phyloP scores from a whole-genome alignment of 441 rosid genomes.

The Melastoma candidum region DNA sequence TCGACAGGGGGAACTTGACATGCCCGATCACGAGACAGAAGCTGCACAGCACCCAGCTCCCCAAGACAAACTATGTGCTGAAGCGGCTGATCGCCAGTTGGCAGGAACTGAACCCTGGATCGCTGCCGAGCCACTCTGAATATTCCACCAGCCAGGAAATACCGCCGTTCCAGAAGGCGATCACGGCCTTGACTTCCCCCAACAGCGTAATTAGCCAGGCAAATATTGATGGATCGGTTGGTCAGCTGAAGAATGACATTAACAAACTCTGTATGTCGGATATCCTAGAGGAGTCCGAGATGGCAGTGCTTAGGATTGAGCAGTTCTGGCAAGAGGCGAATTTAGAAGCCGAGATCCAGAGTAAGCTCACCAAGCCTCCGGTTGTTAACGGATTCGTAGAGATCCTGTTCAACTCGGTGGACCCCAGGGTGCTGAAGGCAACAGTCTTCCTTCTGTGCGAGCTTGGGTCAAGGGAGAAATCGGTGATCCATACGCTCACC shows the following conservation, averaged over 20 bases:
- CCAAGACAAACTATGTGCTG: constrained; percentile 61
- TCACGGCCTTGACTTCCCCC: constrained; percentile 35
- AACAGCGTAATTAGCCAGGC: constrained; percentile 45
- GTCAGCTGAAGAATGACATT: constrained; percentile 41
- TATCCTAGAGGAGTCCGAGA: constrained; percentile 47
- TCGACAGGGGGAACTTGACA: constrained; percentile 55
- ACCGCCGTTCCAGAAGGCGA: constrained; percentile 21
- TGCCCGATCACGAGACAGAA: constrained; percentile 71
- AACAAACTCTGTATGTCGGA: constrained; percentile 55
- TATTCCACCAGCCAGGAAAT: constrained; percentile 10
- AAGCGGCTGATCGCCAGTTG: constrained; percentile 65
- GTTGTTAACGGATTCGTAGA: constrained; percentile 59
- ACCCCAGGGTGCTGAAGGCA: constrained; percentile 37
- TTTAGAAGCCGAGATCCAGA: constrained; percentile 32
- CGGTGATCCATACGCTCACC: constrained; percentile 51
- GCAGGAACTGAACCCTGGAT: constrained; percentile 39
- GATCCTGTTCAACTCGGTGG: constrained; percentile 53
- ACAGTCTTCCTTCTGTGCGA: constrained; percentile 52
- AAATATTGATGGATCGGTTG: constrained; percentile 31
- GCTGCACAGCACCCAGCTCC: constrained; percentile 41
- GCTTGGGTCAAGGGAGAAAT: constrained; percentile 49
- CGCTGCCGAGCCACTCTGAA: constrained; percentile 12
- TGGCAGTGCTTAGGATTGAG: constrained; percentile 53
- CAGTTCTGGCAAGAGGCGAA: constrained; percentile 40
- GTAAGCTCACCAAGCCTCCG: constrained; percentile 48